Conservation (phyloP, 305 asterid species). For the Solanum chacoense region DNA sequence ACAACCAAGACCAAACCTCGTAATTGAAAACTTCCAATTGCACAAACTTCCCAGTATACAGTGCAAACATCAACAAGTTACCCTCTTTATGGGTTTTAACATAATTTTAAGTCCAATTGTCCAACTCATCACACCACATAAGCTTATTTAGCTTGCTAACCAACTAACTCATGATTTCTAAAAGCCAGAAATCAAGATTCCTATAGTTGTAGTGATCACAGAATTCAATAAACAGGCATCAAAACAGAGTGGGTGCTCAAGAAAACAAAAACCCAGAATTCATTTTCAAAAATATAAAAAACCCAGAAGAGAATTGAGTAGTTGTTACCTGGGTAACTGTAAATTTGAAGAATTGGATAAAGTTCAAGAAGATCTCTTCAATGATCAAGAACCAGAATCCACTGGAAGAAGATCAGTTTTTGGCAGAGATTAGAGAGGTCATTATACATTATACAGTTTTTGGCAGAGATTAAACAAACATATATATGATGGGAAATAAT, state of each 20-base stretch:
- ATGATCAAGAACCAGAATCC: conserved; percentile 2
- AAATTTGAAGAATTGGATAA: neutral
- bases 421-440: neutral
- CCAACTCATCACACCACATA: neutral
- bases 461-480: neutral
- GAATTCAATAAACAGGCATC: neutral
- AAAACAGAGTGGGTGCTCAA: neutral
- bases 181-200: neutral
- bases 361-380: neutral
- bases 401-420: conserved; percentile 4
- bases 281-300: neutral
- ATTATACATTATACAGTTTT: neutral
- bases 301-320: neutral
- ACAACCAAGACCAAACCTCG: neutral
- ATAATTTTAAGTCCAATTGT: neutral
- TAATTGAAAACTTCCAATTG: neutral
- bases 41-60: neutral
- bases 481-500: neutral
- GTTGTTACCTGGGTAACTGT: neutral
- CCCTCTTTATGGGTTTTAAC: neutral
- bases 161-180: neutral
- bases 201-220: neutral
- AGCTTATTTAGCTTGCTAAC: neutral
- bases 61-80: neutral
- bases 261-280: neutral